Percentiles rank a stretch among this genome's conserved stretches.
phyloP scores from a whole-genome alignment of 2,329 filamentous ascomycete genomes.

The Penicillium corylophilum region DNA sequence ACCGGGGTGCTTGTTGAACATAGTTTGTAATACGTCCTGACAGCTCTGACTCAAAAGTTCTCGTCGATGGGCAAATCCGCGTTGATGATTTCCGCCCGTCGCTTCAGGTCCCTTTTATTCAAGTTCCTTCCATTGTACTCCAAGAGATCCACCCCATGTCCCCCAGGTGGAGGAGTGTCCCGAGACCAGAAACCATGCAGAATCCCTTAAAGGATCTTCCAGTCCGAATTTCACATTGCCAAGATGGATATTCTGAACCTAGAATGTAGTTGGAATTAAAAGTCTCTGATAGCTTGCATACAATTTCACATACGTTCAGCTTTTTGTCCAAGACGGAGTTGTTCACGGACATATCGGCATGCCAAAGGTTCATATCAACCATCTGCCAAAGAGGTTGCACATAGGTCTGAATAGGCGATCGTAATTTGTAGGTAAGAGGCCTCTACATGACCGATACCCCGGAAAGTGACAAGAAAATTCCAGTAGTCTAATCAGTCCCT shows the following conservation, averaged over 20 bases:
- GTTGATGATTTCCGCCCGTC: slow-evolving; percentile 27
- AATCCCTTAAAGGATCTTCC: slow-evolving; percentile 27
- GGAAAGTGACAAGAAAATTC: no score
- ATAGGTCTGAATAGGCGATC: no score
- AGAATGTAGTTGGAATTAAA: neutral
- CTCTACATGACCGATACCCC: no score
- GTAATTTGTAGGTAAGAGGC: no score
- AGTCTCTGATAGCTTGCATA: no score
- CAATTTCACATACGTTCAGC: slow-evolving; percentile 27
- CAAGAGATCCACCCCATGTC: slow-evolving; percentile 5
- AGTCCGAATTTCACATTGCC: slow-evolving; percentile 21
- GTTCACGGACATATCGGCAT: slow-evolving; percentile 29
- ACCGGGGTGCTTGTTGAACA: slow-evolving; percentile 23
- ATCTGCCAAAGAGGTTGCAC: no score
- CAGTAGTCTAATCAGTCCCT: no score
- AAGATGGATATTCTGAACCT: slow-evolving; percentile 25
- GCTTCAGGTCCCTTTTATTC: no score
- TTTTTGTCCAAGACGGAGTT: slow-evolving; percentile 32
- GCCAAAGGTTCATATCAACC: slow-evolving; percentile 28
- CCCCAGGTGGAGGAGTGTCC: slow-evolving; percentile 22
- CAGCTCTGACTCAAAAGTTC: slow-evolving; percentile 33
- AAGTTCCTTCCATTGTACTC: neutral
- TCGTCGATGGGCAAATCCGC: slow-evolving; percentile 28
- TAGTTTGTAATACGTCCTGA: slow-evolving; percentile 26
- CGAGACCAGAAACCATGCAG: slow-evolving; percentile 36